Evolutionary conservation across 2,329 filamentous ascomycete species (phyloP), one percentile per base, ranked within the genome.

Genomic region (Trichoderma sp.): DNA sequence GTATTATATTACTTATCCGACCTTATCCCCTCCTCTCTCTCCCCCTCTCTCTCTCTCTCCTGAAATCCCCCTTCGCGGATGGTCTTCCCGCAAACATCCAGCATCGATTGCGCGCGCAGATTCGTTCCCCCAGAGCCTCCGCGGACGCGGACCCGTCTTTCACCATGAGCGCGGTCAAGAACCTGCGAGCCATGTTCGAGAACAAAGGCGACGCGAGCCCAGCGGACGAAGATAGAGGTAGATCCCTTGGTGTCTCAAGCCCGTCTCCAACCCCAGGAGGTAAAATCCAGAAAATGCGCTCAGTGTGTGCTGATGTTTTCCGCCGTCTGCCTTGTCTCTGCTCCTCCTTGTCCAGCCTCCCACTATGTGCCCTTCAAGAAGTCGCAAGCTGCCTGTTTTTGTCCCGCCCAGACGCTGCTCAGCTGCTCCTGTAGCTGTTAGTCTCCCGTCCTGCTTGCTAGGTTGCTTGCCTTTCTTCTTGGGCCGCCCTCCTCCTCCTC

Each of bases 141-240:
- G 65, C 60, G 61, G 55, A 52, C 52, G 60, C 60, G 45, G 54
- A 39, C 77, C 77, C 77, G 52, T 58, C 50, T 50, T 77, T 77
- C 77, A 80, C 76, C 73, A 88, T 87, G 85, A 88, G 87, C 74
- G 87, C 85, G 73, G 89, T 91, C 73, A 88, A 83, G 79, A 91
- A 90, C 79, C 85, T 93, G 70, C 84, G 89, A 72, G 90, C 90
- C 73, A 92, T 91, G 84, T 93, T 93, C 76, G 90, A 93, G 81
- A 86, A 87, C 75, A 90, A 87, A 77, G 85, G 83, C 75, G 85
- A 86, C 70, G 80, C 82, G 65, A 88, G 85, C 71, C 84, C 87
- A 69, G 28, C 60, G 17, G 88, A 90, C 68, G 88, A 90, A 68
- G 88, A 90, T 68, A 83, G 90, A 79, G 90, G 90, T 67, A 83